A percentile compares a stretch with the other conserved stretches of the same genome.
Conservation (phyloP, 1,284 basidiomycete species). For the Moesziomyces globuligerus region DNA sequence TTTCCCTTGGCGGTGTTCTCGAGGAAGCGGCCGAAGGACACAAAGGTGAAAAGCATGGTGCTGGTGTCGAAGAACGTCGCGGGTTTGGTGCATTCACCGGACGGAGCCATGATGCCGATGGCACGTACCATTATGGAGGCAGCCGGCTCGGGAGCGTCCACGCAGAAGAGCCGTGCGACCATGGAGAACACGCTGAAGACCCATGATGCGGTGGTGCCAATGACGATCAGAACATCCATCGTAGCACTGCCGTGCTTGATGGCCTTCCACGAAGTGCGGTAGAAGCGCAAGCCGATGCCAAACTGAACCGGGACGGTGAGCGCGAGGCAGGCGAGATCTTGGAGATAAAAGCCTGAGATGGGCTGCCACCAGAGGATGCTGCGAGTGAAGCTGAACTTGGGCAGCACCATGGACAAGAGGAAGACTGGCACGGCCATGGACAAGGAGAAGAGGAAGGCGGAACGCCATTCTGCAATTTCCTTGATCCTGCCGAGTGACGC, state of each 20-base stretch:
- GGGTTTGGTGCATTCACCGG: slow-evolving; percentile 76
- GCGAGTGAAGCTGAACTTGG: slow-evolving; percentile 70
- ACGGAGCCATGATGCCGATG: slow-evolving; percentile 13
- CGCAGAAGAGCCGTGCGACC: slow-evolving; percentile 60
- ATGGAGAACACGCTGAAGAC: slow-evolving; percentile 84
- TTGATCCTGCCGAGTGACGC: slow-evolving; percentile 89
- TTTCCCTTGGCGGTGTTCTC: slow-evolving; percentile 97
- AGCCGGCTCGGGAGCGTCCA: slow-evolving; percentile 10
- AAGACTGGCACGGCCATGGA: slow-evolving; percentile 91
- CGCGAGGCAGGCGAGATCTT: slow-evolving; percentile 81
- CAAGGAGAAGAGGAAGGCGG: slow-evolving; percentile 80
- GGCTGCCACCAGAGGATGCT: slow-evolving; percentile 60
- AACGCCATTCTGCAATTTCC: slow-evolving; percentile 89
- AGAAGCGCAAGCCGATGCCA: slow-evolving; percentile 88
- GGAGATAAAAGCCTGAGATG: slow-evolving; percentile 74
- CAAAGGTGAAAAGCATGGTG: slow-evolving; percentile 98
- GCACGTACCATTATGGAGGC: slow-evolving; percentile 10
- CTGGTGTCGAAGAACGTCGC: slow-evolving; percentile 97
- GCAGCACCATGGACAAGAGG: slow-evolving; percentile 86
- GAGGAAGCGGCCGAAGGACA: slow-evolving; percentile 91
- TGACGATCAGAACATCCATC: slow-evolving; percentile 89
- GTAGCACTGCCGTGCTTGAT: slow-evolving; percentile 89
- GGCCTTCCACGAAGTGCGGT: slow-evolving; percentile 87
- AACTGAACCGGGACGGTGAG: slow-evolving; percentile 93
- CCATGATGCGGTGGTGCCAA: slow-evolving; percentile 94